Base-by-base conservation (phyloP, 495 filamentous ascomycete genomes). In the Penicillium verhagenii region DNA sequence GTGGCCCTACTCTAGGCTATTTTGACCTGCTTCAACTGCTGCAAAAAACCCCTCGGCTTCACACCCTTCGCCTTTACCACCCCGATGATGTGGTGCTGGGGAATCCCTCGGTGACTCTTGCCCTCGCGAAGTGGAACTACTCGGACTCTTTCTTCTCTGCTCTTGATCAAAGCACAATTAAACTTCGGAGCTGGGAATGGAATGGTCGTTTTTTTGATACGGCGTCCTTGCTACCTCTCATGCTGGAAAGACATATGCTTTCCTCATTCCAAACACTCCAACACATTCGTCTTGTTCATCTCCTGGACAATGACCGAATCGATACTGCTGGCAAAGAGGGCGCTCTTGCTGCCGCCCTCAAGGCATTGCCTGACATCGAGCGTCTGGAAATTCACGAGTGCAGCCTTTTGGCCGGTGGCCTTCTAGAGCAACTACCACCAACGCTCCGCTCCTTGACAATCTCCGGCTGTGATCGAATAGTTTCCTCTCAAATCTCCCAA, bases 101-200 rank as follows among this genome's bases (percentile, higher is more conserved):
- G 16, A 37, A 71, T 21, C 67, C 67, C 10, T 48, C 45, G 4
- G 67, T 63, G 67, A 47, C 65, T 14, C 63, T 70, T 14, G 33
- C 18, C 1, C 53, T 47, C 3, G 69, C 69, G 11, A 87, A 82
- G 60, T 92, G 85, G 84, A 69, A 59, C 13, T 91, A 90, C 60
- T 81, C 86, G 26, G 64, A 78, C 4, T 54, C 67, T 1, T 60
- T 95, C 0, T 85, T 92, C 53, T 59, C 78, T 0, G 74, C 80
- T 1, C 71, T 91, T 26, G 66, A 72, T 6, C 50, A 72, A 19
- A 71, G 64, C 31, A 70, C 74, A 6, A 68, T 78, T 10, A 64
- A 64, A 31, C 80, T 96, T 25, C 75, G 72, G 26, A 83, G 78
- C 49, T 96, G 89, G 88, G 84, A 83, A 28, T 96, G 92, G 91